A percentile compares a stretch with the other conserved stretches of the same genome.
Conservation (phyloP, 192 early-diverging fungal species). For the Podila epicladia region DNA sequence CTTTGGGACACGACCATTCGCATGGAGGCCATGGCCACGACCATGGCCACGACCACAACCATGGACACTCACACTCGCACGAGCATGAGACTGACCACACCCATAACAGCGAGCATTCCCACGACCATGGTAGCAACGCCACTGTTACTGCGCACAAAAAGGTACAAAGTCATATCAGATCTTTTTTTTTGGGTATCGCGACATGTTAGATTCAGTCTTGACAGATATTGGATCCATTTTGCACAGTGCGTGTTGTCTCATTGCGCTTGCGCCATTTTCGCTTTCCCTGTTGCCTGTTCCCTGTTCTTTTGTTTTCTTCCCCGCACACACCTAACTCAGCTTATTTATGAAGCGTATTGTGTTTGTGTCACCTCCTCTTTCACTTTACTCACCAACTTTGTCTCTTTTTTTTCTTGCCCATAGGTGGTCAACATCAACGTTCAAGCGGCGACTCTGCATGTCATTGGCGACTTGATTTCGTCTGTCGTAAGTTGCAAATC, state of each 20-base stretch:
- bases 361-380: background rate
- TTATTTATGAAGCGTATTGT: no score
- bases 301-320: background rate
- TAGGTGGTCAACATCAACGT: slow-evolving; percentile 73
- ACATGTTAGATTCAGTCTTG: no score
- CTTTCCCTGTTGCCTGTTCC: no score
- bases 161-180: background rate
- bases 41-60: slow-evolving; percentile 56
- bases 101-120: slow-evolving; percentile 17
- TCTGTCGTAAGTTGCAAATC: slow-evolving; percentile 60
- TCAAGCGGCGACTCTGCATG: slow-evolving; percentile 79
- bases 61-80: slow-evolving; percentile 54
- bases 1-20: slow-evolving; percentile 58
- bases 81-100: slow-evolving; percentile 12
- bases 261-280: no score
- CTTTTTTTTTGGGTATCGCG: no score
- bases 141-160: slow-evolving; percentile 25
- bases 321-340: no score
- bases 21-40: slow-evolving; percentile 46
- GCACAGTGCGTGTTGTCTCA: no score
- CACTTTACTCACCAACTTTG: background rate
- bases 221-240: no score
- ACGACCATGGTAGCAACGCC: slow-evolving; percentile 20
- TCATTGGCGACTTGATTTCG: slow-evolving; percentile 81
- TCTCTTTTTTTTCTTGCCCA: no score